Conservation (phyloP, 345 rosid species). For the Moricandia arvensis region DNA sequence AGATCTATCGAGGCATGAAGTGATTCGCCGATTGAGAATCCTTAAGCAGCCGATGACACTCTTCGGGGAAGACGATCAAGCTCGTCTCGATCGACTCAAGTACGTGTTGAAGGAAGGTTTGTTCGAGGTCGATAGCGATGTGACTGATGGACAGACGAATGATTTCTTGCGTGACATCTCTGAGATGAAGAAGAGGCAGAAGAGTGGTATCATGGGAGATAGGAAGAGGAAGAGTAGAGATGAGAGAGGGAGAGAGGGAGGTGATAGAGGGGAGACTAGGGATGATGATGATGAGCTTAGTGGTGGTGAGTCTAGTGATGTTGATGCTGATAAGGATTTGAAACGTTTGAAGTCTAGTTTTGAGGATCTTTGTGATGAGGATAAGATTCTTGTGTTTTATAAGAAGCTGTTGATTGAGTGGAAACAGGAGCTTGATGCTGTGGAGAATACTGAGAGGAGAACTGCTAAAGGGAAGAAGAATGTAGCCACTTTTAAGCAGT, state of each 20-base stretch:
- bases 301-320: constrained; percentile 87
- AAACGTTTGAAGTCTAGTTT: constrained; percentile 85
- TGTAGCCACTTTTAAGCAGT: constrained; percentile 97
- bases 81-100: constrained; percentile 82
- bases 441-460: constrained; percentile 70
- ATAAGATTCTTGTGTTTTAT: constrained; percentile 87
- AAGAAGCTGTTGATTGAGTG: constrained; percentile 90
- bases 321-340: constrained; percentile 79
- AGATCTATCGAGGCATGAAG: constrained; percentile 79
- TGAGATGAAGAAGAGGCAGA: constrained; percentile 91
- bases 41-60: constrained; percentile 92
- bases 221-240: constrained; percentile 84
- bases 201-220: constrained; percentile 66
- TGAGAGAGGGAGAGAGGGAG: constrained; percentile 42
- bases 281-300: constrained; percentile 78
- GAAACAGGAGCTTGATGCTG: constrained; percentile 88
- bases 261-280: constrained; percentile 44
- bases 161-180: constrained; percentile 91
- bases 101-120: constrained; percentile 74
- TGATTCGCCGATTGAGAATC: constrained; percentile 84
- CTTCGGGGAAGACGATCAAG: constrained; percentile 87
- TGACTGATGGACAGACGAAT: constrained; percentile 93
- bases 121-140: constrained; percentile 91
- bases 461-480: constrained; percentile 89
- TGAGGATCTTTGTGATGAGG: constrained; percentile 86